A percentile compares a stretch with the other conserved stretches of the same genome.
Conservation (phyloP, 2,329 filamentous ascomycete species). For the Pezicula radicicola region DNA sequence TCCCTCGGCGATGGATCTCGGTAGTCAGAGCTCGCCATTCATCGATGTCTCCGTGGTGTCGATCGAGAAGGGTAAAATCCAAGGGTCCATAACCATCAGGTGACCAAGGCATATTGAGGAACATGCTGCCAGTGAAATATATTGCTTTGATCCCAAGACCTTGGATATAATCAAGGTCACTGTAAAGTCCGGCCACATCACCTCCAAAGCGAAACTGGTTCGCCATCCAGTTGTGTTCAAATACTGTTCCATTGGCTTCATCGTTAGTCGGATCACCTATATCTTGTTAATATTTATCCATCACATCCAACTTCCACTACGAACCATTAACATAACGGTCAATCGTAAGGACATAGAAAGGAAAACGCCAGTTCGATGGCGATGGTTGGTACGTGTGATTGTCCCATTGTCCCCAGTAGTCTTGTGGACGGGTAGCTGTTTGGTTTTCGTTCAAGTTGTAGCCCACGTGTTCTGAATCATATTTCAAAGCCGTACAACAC, state of each 20-base stretch:
- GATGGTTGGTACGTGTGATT: constrained; percentile 50
- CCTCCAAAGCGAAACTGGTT: constrained; percentile 63
- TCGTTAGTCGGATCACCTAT: constrained; percentile 57
- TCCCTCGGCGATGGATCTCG: constrained; percentile 56
- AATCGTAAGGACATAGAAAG: constrained; percentile 61
- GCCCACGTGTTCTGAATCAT: constrained; percentile 26
- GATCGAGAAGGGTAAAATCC: constrained; percentile 60
- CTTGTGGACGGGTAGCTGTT: constrained; percentile 29
- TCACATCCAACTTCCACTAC: too few relatives aligned
- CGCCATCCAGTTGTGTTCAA: constrained; percentile 53
- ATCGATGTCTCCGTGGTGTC: constrained; percentile 56
- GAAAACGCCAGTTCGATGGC: constrained; percentile 60
- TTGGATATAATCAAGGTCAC: constrained; percentile 63
- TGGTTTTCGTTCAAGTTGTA: constrained; percentile 56
- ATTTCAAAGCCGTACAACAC: constrained; percentile 5
- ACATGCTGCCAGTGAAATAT: constrained; percentile 60
- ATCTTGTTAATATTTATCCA: too few relatives aligned
- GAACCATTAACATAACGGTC: constrained; percentile 57
- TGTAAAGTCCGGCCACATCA: constrained; percentile 51
- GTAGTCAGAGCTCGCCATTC: constrained; percentile 54
- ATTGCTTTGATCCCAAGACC: constrained; percentile 62
- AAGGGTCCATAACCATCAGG: constrained; percentile 55
- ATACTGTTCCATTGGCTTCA: constrained; percentile 56
- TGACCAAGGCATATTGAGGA: constrained; percentile 63
- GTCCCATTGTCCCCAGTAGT: constrained; percentile 55